These are phyloP conservation scores for Cryptococcus maquisensis DNA, from an alignment of 1,284 basidiomycete species.

Conservation along the genomic window DNA sequence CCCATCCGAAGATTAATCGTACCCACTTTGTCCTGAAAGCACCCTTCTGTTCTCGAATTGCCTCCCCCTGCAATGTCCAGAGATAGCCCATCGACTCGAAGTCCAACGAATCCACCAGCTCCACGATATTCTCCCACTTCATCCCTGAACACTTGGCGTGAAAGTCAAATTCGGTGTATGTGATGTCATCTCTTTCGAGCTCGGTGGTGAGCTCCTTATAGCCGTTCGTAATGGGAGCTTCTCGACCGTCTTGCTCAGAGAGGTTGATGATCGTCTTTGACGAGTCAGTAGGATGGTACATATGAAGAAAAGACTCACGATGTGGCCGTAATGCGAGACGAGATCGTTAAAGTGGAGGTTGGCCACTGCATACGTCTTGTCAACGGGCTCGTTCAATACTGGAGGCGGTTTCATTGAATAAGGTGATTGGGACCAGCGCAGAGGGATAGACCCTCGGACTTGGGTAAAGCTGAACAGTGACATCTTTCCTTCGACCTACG, in stretches of 20 bases:
- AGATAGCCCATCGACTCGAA: constrained; percentile 81
- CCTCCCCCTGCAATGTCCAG: constrained; percentile 70
- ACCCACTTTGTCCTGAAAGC: constrained; percentile 61
- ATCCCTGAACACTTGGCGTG: constrained; percentile 65
- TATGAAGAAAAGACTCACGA: constrained; percentile 53
- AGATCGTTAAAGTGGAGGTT: constrained; percentile 70
- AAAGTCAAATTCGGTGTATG: constrained; percentile 67
- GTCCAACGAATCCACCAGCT: constrained; percentile 66
- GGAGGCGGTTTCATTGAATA: constrained; percentile 83
- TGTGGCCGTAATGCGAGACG: constrained; percentile 67
- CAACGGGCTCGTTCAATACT: constrained; percentile 68
- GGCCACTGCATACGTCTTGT: constrained; percentile 67
- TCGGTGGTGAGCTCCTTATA: constrained; percentile 68
- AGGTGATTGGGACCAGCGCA: constrained; percentile 74
- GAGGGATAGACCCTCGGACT: constrained; percentile 81
- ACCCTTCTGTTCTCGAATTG: constrained; percentile 76
- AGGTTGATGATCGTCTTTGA: constrained; percentile 75
- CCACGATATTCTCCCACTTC: constrained; percentile 79
- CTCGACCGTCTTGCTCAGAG: constrained; percentile 85
- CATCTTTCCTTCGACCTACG: constrained; percentile 55
- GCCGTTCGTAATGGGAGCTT: constrained; percentile 70
- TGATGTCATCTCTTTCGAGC: constrained; percentile 58
- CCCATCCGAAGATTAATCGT: neutral
- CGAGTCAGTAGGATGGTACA: constrained; percentile 1
- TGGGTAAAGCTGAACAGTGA: constrained; percentile 86